A percentile compares a stretch with the other conserved stretches of the same genome.
Evolutionary conservation across 116 monocot species (phyloP).

Genomic region (Cymodocea nodosa): DNA sequence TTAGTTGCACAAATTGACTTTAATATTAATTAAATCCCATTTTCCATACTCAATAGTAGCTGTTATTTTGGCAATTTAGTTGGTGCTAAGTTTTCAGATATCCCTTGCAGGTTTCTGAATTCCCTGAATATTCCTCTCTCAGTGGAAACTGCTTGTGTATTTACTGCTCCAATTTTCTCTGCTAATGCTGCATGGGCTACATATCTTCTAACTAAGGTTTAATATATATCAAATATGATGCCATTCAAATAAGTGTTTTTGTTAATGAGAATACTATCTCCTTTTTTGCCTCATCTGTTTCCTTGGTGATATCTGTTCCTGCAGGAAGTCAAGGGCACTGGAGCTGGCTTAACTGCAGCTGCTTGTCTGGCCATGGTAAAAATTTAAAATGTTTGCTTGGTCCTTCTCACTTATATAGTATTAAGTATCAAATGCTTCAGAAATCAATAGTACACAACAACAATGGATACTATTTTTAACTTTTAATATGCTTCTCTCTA

Average conservation of each 20-base stretch:
- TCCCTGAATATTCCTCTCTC: slow-evolving; percentile 88
- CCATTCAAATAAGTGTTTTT: neutral
- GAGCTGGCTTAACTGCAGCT: slow-evolving; percentile 91
- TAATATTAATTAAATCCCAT: too few relatives aligned
- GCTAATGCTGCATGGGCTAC: slow-evolving; percentile 95
- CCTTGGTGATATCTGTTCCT: slow-evolving; percentile 2
- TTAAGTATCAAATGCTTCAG: neutral
- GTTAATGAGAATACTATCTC: neutral
- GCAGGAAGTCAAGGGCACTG: slow-evolving; percentile 92
- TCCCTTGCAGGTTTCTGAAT: slow-evolving; percentile 57
- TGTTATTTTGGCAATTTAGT: neutral
- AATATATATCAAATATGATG: slow-evolving; percentile 2
- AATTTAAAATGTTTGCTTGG: neutral
- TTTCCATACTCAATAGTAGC: neutral
- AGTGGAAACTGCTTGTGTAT: slow-evolving; percentile 97
- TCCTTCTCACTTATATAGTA: neutral
- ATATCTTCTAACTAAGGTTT: slow-evolving; percentile 88
- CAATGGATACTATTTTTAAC: neutral
- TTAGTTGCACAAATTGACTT: neutral
- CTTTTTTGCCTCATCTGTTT: slow-evolving; percentile 1
- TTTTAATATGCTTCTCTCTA: neutral
- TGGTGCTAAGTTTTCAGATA: neutral
- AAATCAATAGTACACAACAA: neutral
- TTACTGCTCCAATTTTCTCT: slow-evolving; percentile 94
- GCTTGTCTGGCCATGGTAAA: slow-evolving; percentile 75